phyloP scores from a whole-genome alignment of 192 early-diverging fungal species.

The Linnemannia exigua region DNA sequence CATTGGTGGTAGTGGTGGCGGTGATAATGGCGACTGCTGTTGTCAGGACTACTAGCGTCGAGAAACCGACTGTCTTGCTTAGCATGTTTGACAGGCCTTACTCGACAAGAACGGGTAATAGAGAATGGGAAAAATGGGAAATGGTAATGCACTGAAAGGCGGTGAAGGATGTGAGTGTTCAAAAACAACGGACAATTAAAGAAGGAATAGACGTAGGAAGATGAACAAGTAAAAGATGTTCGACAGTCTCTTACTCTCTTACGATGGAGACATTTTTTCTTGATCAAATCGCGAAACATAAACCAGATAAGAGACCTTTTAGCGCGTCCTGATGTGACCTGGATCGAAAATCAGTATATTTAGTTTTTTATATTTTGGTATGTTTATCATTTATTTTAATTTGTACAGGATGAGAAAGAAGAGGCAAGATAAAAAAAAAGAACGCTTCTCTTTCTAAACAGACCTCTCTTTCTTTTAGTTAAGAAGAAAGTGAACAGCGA shows the following conservation, averaged over 20 bases:
- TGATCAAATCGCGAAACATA: neutral
- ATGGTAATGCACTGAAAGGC: neutral
- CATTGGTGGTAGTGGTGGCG: neutral
- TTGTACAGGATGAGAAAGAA: neutral
- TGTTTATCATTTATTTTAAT: neutral
- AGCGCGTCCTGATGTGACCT: neutral
- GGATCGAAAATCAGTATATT: neutral
- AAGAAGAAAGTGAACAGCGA: conserved; percentile 35
- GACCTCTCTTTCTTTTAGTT: conserved; percentile 19
- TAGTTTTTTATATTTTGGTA: neutral
- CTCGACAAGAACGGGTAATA: neutral
- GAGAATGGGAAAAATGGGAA: too few relatives aligned
- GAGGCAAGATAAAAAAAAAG: neutral
- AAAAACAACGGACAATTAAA: too few relatives aligned
- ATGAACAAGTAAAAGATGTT: conserved; percentile 1
- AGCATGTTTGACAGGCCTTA: neutral
- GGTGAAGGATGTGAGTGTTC: neutral
- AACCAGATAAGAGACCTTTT: neutral
- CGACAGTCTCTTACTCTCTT: neutral
- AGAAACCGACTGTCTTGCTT: neutral
- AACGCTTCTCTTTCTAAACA: neutral
- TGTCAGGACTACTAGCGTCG: neutral
- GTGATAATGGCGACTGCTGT: neutral
- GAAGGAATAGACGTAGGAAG: neutral
- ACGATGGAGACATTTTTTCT: neutral